A percentile compares a stretch with the other conserved stretches of the same genome.
These are phyloP conservation scores for Beauveria pseudobassiana DNA, from an alignment of 2,329 filamentous ascomycete species.

Conservation along the genomic window DNA sequence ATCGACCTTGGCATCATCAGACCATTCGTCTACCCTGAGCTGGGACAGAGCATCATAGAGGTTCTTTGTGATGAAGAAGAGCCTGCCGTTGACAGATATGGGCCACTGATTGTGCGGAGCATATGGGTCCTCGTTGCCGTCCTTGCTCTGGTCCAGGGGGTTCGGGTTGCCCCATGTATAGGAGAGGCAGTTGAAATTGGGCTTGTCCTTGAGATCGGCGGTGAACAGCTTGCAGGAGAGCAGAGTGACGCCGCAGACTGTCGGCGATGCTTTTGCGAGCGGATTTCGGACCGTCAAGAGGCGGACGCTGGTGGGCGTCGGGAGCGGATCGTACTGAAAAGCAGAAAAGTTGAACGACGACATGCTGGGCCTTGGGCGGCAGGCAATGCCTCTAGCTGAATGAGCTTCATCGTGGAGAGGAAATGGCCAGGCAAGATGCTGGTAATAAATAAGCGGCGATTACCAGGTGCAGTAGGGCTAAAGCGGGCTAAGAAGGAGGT, in stretches of 20 bases:
- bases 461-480: neutral
- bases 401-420: neutral
- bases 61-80: conserved; percentile 18
- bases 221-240: conserved; percentile 7
- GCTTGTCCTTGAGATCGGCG: conserved; percentile 6
- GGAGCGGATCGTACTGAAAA: neutral
- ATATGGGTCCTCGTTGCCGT: neutral
- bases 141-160: neutral
- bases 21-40: conserved; percentile 1
- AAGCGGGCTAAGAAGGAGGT: neutral
- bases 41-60: conserved; percentile 8
- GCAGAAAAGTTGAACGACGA: neutral
- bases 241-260: conserved; percentile 3
- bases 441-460: conserved; percentile 3
- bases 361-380: conserved; percentile 1
- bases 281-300: conserved; percentile 8
- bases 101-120: conserved; percentile 9
- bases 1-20: conserved; percentile 2
- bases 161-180: conserved; percentile 14
- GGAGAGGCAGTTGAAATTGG: conserved; percentile 11
- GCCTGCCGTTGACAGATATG: conserved; percentile 8
- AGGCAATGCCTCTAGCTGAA: neutral
- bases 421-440: neutral
- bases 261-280: neutral
- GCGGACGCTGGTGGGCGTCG: conserved; percentile 1